Percentiles rank a stretch among this genome's conserved stretches.
phyloP scores from a whole-genome alignment of 225 moss, liverwort and hornwort species.

The Bryoerythrophyllum caledonicum region DNA sequence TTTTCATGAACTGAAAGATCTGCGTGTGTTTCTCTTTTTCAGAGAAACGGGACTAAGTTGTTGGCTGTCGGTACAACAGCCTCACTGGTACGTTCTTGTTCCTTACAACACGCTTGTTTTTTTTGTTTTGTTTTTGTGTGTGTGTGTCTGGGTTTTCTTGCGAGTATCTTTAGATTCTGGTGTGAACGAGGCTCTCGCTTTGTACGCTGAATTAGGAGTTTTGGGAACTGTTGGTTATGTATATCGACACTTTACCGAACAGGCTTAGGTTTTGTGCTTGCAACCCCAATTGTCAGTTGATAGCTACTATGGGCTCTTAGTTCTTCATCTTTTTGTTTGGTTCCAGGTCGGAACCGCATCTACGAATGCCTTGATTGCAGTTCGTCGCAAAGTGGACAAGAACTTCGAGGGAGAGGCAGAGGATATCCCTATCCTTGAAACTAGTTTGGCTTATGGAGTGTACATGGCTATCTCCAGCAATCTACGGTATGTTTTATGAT shows the following conservation, averaged over 20 bases:
- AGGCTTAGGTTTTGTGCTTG: not conserved
- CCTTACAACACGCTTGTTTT: constrained; percentile 2
- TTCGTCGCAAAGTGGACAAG: constrained; percentile 65
- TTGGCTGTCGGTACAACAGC: constrained; percentile 93
- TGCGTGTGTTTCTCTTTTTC: constrained; percentile 21
- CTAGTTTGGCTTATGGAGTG: constrained; percentile 97
- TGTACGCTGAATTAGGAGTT: not conserved
- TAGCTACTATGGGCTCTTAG: not conserved
- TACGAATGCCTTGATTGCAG: constrained; percentile 68
- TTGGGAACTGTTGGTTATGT: not conserved
- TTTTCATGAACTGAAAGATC: constrained; percentile 17
- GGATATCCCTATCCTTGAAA: constrained; percentile 82
- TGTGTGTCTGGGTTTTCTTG: not conserved
- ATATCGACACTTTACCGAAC: not conserved
- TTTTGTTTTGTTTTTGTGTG: not conserved
- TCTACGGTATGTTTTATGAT: constrained; percentile 51
- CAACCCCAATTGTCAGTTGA: not conserved
- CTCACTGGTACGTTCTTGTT: constrained; percentile 58
- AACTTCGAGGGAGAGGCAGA: constrained; percentile 56
- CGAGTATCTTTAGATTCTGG: not conserved
- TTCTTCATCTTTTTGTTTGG: not conserved
- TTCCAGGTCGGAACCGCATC: constrained; percentile 80
- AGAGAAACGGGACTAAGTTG: constrained; percentile 90
- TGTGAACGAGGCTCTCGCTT: not conserved
- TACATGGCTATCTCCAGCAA: constrained; percentile 99